Evolutionary conservation across 306 rosid genomes (phyloP), one percentile per base, ranked within the genome.

Genomic region (Arachis hypogaea): DNA sequence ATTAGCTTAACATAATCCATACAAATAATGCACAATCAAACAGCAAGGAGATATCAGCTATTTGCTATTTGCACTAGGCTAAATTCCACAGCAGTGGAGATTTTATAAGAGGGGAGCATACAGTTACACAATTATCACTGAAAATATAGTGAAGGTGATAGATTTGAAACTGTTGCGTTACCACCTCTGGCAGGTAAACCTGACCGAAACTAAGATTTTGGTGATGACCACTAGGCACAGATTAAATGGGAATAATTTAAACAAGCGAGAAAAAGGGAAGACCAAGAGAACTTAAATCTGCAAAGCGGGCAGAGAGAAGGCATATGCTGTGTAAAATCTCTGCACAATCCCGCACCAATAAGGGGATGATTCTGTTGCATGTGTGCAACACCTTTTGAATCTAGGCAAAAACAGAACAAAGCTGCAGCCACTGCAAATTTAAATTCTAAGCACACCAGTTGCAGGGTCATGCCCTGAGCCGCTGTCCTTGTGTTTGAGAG

Each of bases 171-270:
- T 73, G 81, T 79, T 72, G 78, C 82, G 85, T 85, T 79, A 86
- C 85, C 97, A 94, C 99, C 99, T 83, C 96, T 88, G 96, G 86
- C 77, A 51, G 81, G 95, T 85, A 89, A 82, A 71, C 77, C n/a
- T 67, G 77, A 79, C 89, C 61, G 75, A 88, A 71, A 87, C 60
- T 22, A 55, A 85, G 75, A 82, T 78, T 85, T 83, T 72, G 46
- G 86, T 86, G 36, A 83, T 72, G 93, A 88, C 93, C 80, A 85
- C 97, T 97, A 89, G 97, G 98, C 75, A 96, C 97, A 79, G 80
- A 69, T 71, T 73, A 71, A 80, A 81, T 71, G 73, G 74, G 51
- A 80, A 77, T 81, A 80, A 77, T 77, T 84, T 73, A 62, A 77
- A 80, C 77, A 80, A 82, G 82, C 83, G 67, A 46, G 51, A 68